Conservation (phyloP, 192 early-diverging fungal species). For the Umbelopsis sp. region DNA sequence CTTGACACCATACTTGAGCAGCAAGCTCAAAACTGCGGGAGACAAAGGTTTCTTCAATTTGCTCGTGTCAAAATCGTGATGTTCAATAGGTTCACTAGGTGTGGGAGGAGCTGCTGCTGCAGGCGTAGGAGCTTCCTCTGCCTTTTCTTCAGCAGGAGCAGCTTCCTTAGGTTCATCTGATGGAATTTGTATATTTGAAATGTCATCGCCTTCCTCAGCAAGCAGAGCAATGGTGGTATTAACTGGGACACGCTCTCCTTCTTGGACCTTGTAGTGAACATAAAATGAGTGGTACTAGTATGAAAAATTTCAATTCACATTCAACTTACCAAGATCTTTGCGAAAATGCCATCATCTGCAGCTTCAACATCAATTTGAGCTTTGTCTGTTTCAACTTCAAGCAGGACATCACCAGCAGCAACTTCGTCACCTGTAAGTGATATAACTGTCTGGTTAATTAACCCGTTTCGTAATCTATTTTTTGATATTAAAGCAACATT, state of each 20-base stretch:
- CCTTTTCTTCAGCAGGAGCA: slow-evolving; percentile 14
- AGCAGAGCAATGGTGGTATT: slow-evolving; percentile 80
- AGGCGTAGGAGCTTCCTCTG: slow-evolving; percentile 6
- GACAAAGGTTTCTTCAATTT: slow-evolving; percentile 54
- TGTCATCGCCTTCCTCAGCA: slow-evolving; percentile 88
- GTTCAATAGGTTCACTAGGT: slow-evolving; percentile 32
- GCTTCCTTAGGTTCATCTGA: slow-evolving; percentile 31
- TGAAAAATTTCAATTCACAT: background rate
- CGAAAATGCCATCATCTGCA: slow-evolving; percentile 94
- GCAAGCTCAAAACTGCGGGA: slow-evolving; percentile 52
- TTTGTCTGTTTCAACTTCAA: slow-evolving; percentile 98
- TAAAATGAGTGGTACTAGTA: background rate
- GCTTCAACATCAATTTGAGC: slow-evolving; percentile 99
- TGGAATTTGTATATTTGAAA: slow-evolving; percentile 74
- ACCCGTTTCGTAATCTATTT: background rate
- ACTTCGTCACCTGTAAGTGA: slow-evolving; percentile 76
- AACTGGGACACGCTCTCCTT: slow-evolving; percentile 75
- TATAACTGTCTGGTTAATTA: background rate
- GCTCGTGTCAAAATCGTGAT: slow-evolving; percentile 35
- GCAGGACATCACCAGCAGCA: slow-evolving; percentile 86
- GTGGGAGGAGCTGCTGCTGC: slow-evolving; percentile 32
- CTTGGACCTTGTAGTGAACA: slow-evolving; percentile 39
- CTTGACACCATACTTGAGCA: slow-evolving; percentile 53
- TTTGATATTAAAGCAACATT: background rate
- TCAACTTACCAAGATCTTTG: slow-evolving; percentile 79